Conservation (phyloP, 2,329 filamentous ascomycete genomes). For the Gremmenia infestans region DNA sequence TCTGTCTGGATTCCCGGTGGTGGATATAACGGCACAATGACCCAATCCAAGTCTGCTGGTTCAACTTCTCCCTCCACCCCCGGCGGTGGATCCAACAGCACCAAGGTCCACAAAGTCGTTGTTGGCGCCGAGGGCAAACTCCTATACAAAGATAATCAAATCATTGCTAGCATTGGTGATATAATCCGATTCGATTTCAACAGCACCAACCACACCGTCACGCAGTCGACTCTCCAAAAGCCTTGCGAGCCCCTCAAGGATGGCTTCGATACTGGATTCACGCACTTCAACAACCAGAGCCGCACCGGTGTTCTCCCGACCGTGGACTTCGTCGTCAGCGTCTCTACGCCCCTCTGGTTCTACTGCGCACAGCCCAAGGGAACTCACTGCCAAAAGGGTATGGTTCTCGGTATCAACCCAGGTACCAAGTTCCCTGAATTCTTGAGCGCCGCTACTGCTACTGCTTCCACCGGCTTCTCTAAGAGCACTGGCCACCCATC, state of each 20-base stretch:
- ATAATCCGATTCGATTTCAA: conserved; percentile 68
- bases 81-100: background rate
- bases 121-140: conserved; percentile 10
- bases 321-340: conserved; percentile 15
- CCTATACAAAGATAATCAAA: conserved; percentile 51
- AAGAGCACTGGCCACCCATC: background rate
- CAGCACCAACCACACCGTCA: conserved; percentile 66
- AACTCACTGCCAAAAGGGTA: conserved; percentile 25
- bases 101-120: conserved; percentile 5
- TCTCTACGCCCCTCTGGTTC: conserved; percentile 25
- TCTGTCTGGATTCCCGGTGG: too few species aligned
- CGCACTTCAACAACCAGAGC: conserved; percentile 63
- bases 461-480: background rate
- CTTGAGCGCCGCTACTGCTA: conserved; percentile 6
- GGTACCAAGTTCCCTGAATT: conserved; percentile 18
- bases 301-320: conserved; percentile 9
- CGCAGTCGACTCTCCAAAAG: conserved; percentile 60
- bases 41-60: background rate
- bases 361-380: conserved; percentile 29
- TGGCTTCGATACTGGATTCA: conserved; percentile 62
- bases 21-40: background rate
- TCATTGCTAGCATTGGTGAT: conserved; percentile 58
- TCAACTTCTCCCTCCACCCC: background rate
- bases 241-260: conserved; percentile 55
- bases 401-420: conserved; percentile 28